Evolutionary conservation across 2,329 filamentous ascomycete genomes (phyloP).

Genomic region (Basipetospora chlamydospora): DNA sequence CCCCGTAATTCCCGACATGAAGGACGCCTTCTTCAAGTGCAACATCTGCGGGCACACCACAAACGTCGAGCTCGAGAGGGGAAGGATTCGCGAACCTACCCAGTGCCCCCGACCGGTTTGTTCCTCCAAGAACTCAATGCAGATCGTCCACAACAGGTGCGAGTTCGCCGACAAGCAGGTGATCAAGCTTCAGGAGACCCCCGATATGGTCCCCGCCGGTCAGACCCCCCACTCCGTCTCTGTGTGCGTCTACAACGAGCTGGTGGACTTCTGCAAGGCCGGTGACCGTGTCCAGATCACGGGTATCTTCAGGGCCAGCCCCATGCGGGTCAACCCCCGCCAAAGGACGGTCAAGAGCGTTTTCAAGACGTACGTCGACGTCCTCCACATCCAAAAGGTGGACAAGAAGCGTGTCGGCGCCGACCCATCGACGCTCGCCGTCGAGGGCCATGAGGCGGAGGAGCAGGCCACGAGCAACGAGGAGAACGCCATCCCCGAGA

Average conservation of each 20-base stretch:
- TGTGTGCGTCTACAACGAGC: conserved; percentile 87
- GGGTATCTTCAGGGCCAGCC: conserved; percentile 89
- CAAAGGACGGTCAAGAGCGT: conserved; percentile 87
- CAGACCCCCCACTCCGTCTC: conserved; percentile 97
- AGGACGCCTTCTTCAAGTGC: conserved; percentile 94
- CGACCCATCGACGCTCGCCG: conserved; percentile 75
- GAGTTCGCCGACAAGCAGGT: conserved; percentile 95
- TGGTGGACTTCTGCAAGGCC: conserved; percentile 95
- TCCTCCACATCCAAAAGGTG: conserved; percentile 88
- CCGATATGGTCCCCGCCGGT: conserved; percentile 83
- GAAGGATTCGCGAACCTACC: conserved; percentile 90
- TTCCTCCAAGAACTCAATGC: conserved; percentile 84
- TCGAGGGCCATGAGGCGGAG: conserved; percentile 51
- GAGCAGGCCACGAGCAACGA: conserved; percentile 31
- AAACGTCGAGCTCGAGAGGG: conserved; percentile 82
- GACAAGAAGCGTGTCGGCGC: conserved; percentile 90
- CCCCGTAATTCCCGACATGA: conserved; percentile 97
- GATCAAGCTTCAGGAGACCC: conserved; percentile 96
- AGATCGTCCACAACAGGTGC: conserved; percentile 93
- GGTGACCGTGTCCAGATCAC: conserved; percentile 93
- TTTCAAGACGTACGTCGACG: conserved; percentile 96
- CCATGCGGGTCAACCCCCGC: conserved; percentile 84
- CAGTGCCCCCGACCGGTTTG: conserved; percentile 74
- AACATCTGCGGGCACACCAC: conserved; percentile 84
- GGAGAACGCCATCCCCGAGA: conserved; percentile 68